Base-by-base conservation (phyloP, 371 early-diverging fungal species). In the Mucor sp. region DNA sequence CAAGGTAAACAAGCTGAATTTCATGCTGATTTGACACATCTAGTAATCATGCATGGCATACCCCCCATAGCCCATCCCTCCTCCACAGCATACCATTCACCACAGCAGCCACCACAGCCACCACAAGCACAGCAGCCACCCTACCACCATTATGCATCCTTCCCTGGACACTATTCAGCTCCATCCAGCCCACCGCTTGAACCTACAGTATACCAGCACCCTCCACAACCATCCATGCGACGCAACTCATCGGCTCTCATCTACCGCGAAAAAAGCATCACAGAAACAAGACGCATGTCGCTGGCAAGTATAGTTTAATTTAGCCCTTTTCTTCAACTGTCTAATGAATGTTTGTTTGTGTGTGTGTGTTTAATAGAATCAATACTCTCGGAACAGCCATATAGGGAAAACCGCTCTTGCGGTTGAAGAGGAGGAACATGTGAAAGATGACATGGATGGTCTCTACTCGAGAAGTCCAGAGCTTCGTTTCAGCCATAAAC, bases 401-500 rank as follows among this genome's bases (percentile, higher is more conserved):
- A 56, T 56, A n/a, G 60, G 43, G 25, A 60, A 60, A 21, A 1
- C 60, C 37, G 28, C 23, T 28, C 7, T 30, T 30, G 11, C 55
- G 7, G 27, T 53, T 27, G 27, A 53, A 3, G 30, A 30, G 37
- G 21, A 21, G 37, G 32, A 35, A 0, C 28, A 58, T n/a, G 19
- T 58, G 27, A 50, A 28, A 44, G 44, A 56, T n/a, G 64, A 63
- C 11, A 56, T 30, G 32, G 64, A 63, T 41, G 68, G 67, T 23
- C 82, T 87, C 0, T 89, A 89, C 63, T 77, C 87, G 8, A 80
- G 90, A 39, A 75, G 81, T 2, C 90, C 88, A 5, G 86, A 87
- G 61, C 70, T 90, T 39, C 71, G 85, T 48, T 80, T 88, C 9
- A 83, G 84, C 44, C 93, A 93, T 72, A 93, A 93, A 70, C 69